Base-by-base conservation (phyloP, 108 stramenopile genomes). In the Fistulifera solaris region DNA sequence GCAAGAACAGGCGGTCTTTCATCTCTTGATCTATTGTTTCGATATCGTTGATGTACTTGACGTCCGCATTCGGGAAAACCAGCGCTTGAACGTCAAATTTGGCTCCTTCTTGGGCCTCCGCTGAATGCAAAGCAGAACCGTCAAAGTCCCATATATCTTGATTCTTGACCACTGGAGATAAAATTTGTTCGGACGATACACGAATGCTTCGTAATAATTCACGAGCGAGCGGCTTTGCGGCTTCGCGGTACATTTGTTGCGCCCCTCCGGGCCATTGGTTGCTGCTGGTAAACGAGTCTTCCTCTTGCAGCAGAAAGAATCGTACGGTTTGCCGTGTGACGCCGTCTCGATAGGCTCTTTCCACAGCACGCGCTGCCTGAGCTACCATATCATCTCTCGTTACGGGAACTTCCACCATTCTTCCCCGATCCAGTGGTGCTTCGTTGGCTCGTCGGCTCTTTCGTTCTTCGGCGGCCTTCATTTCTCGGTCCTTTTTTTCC, bases 71-170 rank as follows among this genome's bases (percentile, higher is more conserved):
- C 22, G 89, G 72, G 45, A 90, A 80, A 10, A 90, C 80, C 27
- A 90, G 44, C 2, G 89, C 89, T 48, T 80, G 78, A 0, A 86
- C 72, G 51, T 84, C 81, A 11, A 50, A 67, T 23, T 56, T 68
- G 14, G 78, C 38, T 38, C 76, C 73, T 21, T 56, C 59, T 8
- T 69, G 60, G 16, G 78, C 66, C 47, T 70, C 78, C 6, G 75
- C 66, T 35, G 31, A 35, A 21, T 78, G 58, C 10, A 80, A n/a
- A 10, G 89, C 89, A 48, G 71, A 78, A 27, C 89, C 89, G 61
- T 90, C 89, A 72, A 90, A 90, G 57, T 90, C 89, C 89, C 78
- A 87, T 46, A 90, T 73, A 51, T 90, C 85, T 54, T 86, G 65
- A 11, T 75, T 52, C n/a, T 65, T 69, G 12, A 90, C 62, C 1